Base-by-base conservation (phyloP, 2,329 filamentous ascomycete genomes). In the Clonostachys solani region DNA sequence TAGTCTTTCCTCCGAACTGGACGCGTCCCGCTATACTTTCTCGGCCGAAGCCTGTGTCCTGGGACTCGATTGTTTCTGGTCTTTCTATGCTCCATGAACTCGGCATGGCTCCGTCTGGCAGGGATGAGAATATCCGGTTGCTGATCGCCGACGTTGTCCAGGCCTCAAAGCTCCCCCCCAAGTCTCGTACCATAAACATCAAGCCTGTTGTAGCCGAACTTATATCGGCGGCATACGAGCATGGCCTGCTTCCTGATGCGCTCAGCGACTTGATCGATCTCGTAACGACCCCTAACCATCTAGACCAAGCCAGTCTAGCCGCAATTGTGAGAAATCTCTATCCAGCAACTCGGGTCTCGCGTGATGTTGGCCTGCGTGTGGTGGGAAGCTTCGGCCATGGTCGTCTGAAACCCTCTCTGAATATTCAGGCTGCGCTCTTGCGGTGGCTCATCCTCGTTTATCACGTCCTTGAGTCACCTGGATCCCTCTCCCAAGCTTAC, bases 381-480 rank as follows among this genome's bases (percentile, higher is more conserved):
- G 77, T 94, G 18, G 84, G 84, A 45, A 81, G 80, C 43, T 74
- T 95, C n/a, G 89, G 90, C 5, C 85, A 90, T 58, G 89, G 87
- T 57, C 81, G 83, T 60, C 75, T 81, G 47, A 95, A 92, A 62
- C 86, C 89, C 13, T 81, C 85, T 13, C 74, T 87, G 41, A 73
- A 77, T 41, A 80, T 88, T 1, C 89, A 95, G 65, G 79, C 78
- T 23, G 72, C 83, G 40, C 72, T 95, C 44, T 67, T 95, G 51
- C 84, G 81, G 65, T 95, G 90, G 90, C 72, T 95, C 44, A 77
- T 90, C 48, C 81, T 89, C 66, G 78, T 89, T 5, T 84, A 92
- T 58, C 85, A 90, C 55, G 69, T 85, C 42, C 65, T 94, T 17
- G 81, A 88, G 46, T 78, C 82, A 38, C 75, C 78, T 42, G 71